Base-by-base conservation (phyloP, 2,329 filamentous ascomycete species). In the Raffaelea deltoideospora region DNA sequence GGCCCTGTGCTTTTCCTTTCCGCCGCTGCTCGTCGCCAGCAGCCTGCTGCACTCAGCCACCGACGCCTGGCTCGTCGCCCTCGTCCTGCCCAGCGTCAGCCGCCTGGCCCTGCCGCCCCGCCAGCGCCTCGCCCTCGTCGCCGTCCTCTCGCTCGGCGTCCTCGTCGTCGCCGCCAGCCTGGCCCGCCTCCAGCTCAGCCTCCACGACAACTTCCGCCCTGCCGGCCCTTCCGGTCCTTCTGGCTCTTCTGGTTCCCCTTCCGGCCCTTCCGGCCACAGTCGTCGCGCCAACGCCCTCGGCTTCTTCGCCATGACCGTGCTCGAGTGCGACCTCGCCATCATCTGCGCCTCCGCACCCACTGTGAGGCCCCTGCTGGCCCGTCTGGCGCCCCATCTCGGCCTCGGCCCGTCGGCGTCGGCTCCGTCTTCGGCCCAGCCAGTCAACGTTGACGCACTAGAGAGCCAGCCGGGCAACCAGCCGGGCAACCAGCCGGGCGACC, bases 11-110 rank as follows among this genome's bases (percentile, higher is more conserved):
- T 53, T 62, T 37, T 47, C 58, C 32, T 52, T 61, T 38, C 56
- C 55, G 31, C 54, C 57, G 19, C 53, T 66, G 13, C 55, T 59
- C 23, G 63, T 63, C 47, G 48, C 56, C 18, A 60, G 58, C 24
- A 59, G 63, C 1, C 54, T 50, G 1, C 54, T 68, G 33, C 64
- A 66, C 42, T 63, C 65, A n/a, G 51, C 51, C 3, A 55, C 65
- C 20, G 67, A 69, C 43, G 39, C 58, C 24, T 55, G 56, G 45
- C 54, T 70, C 10, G 53, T 68, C 34, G 35, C 50, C 3, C 47
- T 69, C 5, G 56, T 66, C 0, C 45, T 68, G 10, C 58, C 60
- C 4, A 56, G 55, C 31, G 41, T 67, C 5, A 42, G 52, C 3
- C 45, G 54, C 3, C 52, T 67, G 10, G 50, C 56, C 9, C 41